Evolutionary conservation across 176 grass and related monocot species (phyloP).

Genomic region (Rhynchospora pubera): DNA sequence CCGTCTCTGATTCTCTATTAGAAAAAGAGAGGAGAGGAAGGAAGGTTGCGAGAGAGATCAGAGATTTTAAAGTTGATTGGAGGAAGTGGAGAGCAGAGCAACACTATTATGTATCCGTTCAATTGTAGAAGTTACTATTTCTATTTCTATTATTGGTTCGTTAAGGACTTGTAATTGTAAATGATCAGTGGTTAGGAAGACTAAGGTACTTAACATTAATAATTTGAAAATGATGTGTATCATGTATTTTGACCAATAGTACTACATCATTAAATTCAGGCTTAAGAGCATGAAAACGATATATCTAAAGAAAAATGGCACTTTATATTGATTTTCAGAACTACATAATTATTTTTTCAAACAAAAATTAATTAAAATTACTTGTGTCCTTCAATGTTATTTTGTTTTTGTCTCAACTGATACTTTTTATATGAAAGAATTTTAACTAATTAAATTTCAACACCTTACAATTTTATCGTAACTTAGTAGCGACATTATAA

Average conservation of each 20-base stretch:
- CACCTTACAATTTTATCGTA: not conserved
- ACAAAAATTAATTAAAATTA: not conserved
- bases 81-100: not conserved
- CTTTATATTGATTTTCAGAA: not conserved
- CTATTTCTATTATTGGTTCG: not conserved
- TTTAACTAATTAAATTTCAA: not conserved
- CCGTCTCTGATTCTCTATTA: conserved; percentile 3
- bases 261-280: not conserved
- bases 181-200: not conserved
- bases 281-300: too few relatives aligned
- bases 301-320: not conserved
- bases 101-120: not conserved
- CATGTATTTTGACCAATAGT: not conserved
- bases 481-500: not conserved
- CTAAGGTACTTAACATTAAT: not conserved
- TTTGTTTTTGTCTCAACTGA: not conserved
- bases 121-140: conserved; percentile 12
- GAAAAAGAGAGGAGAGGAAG: not conserved
- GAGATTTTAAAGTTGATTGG: conserved; percentile 10
- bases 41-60: not conserved
- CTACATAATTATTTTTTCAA: not conserved
- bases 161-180: not conserved
- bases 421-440: not conserved
- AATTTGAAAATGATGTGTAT: not conserved
- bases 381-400: not conserved